A percentile compares a stretch with the other conserved stretches of the same genome.
Conservation (phyloP, 2,329 filamentous ascomycete genomes). For the Talaromyces sp. region DNA sequence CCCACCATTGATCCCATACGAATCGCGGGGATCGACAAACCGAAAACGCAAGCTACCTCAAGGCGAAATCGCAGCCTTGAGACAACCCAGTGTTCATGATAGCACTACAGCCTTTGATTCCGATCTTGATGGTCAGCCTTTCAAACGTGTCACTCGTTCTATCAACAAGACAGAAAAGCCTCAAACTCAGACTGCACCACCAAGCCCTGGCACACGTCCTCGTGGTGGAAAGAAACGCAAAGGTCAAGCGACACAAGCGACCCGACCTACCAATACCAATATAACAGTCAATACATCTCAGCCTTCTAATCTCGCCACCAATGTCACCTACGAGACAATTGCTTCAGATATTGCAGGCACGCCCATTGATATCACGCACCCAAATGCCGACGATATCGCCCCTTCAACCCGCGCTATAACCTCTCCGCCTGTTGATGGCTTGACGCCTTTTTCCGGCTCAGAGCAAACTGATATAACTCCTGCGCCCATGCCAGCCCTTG, state of each 20-base stretch:
- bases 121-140: slow-evolving; percentile 28
- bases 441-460: not conserved
- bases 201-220: slow-evolving; percentile 16
- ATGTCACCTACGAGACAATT: not conserved
- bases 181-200: slow-evolving; percentile 22
- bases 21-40: slow-evolving; percentile 27
- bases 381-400: not conserved
- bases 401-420: slow-evolving; percentile 14
- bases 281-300: not conserved
- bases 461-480: slow-evolving; percentile 13
- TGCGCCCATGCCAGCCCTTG: slow-evolving; percentile 12
- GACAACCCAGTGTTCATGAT: slow-evolving; percentile 25
- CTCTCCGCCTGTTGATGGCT: slow-evolving; percentile 5
- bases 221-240: slow-evolving; percentile 14
- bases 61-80: slow-evolving; percentile 29
- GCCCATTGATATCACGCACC: not conserved
- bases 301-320: not conserved
- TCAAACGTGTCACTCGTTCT: slow-evolving; percentile 34
- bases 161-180: slow-evolving; percentile 25
- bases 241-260: not conserved
- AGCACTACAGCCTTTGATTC: slow-evolving; percentile 26
- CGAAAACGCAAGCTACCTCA: slow-evolving; percentile 39
- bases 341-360: not conserved
- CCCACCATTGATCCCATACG: slow-evolving; percentile 27
- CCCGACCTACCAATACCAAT: slow-evolving; percentile 7